Percentiles rank a stretch among this genome's conserved stretches.
phyloP scores from a whole-genome alignment of 2,329 filamentous ascomycete species.

The Monascus ruber region DNA sequence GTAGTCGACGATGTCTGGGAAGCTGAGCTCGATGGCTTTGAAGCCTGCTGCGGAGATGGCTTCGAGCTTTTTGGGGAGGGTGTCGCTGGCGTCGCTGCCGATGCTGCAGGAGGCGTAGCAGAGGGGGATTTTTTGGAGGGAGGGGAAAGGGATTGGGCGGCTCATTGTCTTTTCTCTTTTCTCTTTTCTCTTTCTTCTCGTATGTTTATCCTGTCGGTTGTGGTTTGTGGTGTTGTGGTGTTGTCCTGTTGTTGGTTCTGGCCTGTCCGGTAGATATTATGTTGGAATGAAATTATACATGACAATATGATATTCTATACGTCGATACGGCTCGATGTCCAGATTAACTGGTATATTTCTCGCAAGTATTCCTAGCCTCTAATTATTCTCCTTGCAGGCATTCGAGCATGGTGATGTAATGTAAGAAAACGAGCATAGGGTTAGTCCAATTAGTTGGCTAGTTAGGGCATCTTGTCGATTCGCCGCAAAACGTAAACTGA shows the following conservation, averaged over 20 bases:
- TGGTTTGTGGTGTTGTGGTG: background rate
- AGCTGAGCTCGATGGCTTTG: slow-evolving; percentile 59
- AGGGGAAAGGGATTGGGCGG: slow-evolving; percentile 3
- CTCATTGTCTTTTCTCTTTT: slow-evolving; percentile 3
- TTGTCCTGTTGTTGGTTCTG: background rate
- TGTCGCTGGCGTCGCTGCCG: slow-evolving; percentile 21
- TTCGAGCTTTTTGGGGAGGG: slow-evolving; percentile 27
- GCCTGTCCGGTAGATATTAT: too few relatives aligned
- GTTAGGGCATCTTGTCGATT: background rate
- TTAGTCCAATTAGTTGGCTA: background rate
- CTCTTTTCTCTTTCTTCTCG: background rate
- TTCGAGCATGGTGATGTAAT: slow-evolving; percentile 10
- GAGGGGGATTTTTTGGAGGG: slow-evolving; percentile 20
- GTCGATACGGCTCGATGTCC: background rate
- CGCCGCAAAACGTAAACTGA: background rate
- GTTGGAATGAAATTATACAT: too few relatives aligned
- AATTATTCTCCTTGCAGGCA: background rate
- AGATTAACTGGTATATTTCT: background rate
- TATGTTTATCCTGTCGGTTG: background rate
- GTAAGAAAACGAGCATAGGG: background rate
- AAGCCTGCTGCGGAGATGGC: slow-evolving; percentile 36
- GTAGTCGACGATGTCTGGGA: slow-evolving; percentile 59
- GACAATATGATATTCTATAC: background rate
- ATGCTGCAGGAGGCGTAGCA: slow-evolving; percentile 35
- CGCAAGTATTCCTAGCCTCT: background rate